Evolutionary conservation across 1,284 basidiomycete genomes (phyloP), one percentile per base, ranked within the genome.

Genomic region (Malassezia yamatoensis): DNA sequence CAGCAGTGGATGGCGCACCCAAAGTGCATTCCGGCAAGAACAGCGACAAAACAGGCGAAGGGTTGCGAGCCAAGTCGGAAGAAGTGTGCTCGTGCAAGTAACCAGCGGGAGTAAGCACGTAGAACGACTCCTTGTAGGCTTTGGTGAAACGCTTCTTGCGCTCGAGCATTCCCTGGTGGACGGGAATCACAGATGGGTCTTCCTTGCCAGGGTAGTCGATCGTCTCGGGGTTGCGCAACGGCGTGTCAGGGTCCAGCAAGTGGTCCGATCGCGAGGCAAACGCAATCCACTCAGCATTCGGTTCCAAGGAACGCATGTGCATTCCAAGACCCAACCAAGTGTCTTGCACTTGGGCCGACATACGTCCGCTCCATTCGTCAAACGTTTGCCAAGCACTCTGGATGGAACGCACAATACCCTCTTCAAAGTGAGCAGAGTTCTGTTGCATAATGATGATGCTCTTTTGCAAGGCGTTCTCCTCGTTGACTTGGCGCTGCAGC

Each of bases 401-500:
- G 64, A 98, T 84, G 33, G 88, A 85, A 64, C 88, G 87, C 38
- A 98, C 90, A 67, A 98, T 88, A 59, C 91, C 93, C 70, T 90
- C 88, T 77, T 96, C 93, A 67, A 98, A 98, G 76, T 94, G 87
- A 20, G 91, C 93, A 45, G 86, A 89, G 77, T 96, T 96, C 70
- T 96, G 76, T 76, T 98, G 93, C 83, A 96, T 96, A 76, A 98
- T 94, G 72, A 98, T 86, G 72, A 96, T 87, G n/a, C 86, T 89
- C 77, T 98, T 98, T 77, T 98, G 94, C 16, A 98, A 82, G 0
- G 91, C 84, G 73, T 98, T 98, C 78, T 98, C 94, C 78, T 94
- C 93, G 77, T 91, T 85, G 45, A 96, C 90, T 77, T 80, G 77
- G 72, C 87, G 90, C 68, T 87, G 83, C 43, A 98, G 85, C 78